Evolutionary conservation across 352 stramenopile genomes (phyloP), one percentile per base, ranked within the genome.

Genomic region (Phytophthora palmivora): DNA sequence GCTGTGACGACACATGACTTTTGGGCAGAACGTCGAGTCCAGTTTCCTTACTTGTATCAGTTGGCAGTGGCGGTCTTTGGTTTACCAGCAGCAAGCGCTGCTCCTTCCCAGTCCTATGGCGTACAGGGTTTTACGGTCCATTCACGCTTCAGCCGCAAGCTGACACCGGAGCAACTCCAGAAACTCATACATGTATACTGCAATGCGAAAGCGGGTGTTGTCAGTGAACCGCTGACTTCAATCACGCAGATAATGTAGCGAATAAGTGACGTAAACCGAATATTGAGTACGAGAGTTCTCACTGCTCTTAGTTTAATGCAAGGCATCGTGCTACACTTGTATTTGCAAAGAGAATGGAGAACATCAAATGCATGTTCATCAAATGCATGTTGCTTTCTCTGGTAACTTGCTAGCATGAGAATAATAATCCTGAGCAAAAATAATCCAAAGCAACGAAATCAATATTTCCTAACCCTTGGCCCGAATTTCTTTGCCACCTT

Each of bases 101-200:
- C 71, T 44, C 54, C 68, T 6, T 60, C 55, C 8, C 55, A 74
- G 38, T 72, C 72, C 4, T 87, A 88, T 52, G 62, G 67, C n/a
- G 21, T 48, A 2, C 66, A 75, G 14, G 63, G 63, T 2, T 58
- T 70, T 14, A 33, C 51, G 21, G 56, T 88, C 22, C 69, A 86
- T 58, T 72, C 73, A 10, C 70, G 73, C 7, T 88, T 88, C 50
- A 59, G 74, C 52, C 32, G 33, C 18, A 74, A 71, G 30, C 51
- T 91, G 14, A 43, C 70, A 11, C 8, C 51, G 3, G 69, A 79
- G 14, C 79, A 87, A 62, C 58, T 91, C 4, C 55, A 80, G 47
- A 82, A 88, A 42, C 71, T 91, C 26, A 82, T 62, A n/a, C 76
- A 87, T 44, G 56, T 91, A 22, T 78, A 84, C 39, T 87, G 79